These are phyloP conservation scores for Calamus simplicifolius DNA, from an alignment of 176 grass and related monocot species.

Conservation along the genomic window DNA sequence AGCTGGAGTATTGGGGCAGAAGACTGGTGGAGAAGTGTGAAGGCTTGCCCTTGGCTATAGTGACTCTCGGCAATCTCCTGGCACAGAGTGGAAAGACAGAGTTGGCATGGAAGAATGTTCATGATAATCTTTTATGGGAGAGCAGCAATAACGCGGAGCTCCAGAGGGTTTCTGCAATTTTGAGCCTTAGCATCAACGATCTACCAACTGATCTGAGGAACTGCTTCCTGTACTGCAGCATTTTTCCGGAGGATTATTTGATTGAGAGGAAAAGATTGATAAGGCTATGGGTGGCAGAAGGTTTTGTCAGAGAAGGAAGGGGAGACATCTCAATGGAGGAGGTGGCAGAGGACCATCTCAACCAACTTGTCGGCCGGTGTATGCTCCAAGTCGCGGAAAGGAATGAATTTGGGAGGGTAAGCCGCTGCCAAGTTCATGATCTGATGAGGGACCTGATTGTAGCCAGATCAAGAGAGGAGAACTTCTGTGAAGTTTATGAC, in stretches of 20 bases:
- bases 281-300: slow-evolving; percentile 52
- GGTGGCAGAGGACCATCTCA: slow-evolving; percentile 18
- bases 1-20: slow-evolving; percentile 16
- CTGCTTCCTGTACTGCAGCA: slow-evolving; percentile 45
- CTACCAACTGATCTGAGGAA: slow-evolving; percentile 30
- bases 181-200: slow-evolving; percentile 43
- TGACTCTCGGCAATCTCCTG: slow-evolving; percentile 36
- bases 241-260: slow-evolving; percentile 32
- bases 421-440: slow-evolving; percentile 26
- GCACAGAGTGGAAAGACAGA: slow-evolving; percentile 21
- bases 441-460: slow-evolving; percentile 19
- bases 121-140: slow-evolving; percentile 42
- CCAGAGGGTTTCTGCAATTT: slow-evolving; percentile 27
- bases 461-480: slow-evolving; percentile 9
- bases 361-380: slow-evolving; percentile 12
- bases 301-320: slow-evolving; percentile 18
- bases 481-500: slow-evolving; percentile 7
- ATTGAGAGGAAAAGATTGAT: slow-evolving; percentile 39
- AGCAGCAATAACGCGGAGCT: slow-evolving; percentile 12
- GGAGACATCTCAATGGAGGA: slow-evolving; percentile 11
- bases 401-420: slow-evolving; percentile 16
- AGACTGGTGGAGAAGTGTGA: slow-evolving; percentile 48
- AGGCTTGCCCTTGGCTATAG: slow-evolving; percentile 35
- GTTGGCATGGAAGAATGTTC: slow-evolving; percentile 27
- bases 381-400: slow-evolving; percentile 15